phyloP scores from a whole-genome alignment of 2,329 filamentous ascomycete genomes.

The Trichoderma sp. region DNA sequence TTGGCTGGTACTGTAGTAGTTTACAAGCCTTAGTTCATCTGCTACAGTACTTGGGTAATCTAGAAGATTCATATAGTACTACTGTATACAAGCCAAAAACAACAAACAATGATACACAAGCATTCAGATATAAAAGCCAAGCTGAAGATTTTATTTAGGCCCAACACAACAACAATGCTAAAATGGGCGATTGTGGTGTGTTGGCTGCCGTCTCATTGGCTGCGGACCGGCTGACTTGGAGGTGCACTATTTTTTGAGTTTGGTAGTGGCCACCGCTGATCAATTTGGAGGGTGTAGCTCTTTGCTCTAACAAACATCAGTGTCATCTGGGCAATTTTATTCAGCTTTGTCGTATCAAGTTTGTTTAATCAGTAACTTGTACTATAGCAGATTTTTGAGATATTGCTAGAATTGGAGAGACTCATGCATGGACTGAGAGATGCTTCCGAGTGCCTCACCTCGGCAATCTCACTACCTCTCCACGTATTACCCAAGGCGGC shows the following conservation, averaged over 20 bases:
- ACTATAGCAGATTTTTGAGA: too few species aligned
- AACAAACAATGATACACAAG: neutral
- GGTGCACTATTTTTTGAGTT: neutral
- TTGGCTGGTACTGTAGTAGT: neutral
- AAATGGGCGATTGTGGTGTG: conserved; percentile 2
- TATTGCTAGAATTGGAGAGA: too few species aligned
- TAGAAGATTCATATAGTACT: too few species aligned
- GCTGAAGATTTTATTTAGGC: neutral
- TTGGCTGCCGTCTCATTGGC: neutral
- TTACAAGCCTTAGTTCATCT: neutral
- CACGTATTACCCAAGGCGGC: neutral
- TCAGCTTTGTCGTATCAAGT: neutral
- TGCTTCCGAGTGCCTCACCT: neutral
- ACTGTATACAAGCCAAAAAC: neutral
- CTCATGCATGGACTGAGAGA: neutral
- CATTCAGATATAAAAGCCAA: neutral
- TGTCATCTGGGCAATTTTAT: neutral
- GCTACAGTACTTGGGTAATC: too few species aligned
- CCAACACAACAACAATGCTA: conserved; percentile 10
- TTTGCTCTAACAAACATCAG: neutral
- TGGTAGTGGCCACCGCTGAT: neutral
- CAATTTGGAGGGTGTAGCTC: neutral
- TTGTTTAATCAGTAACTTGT: too few species aligned
- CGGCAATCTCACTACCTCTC: neutral
- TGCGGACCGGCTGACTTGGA: neutral